phyloP scores from a whole-genome alignment of 2,329 filamentous ascomycete genomes.

The Microcyclosporella mali region DNA sequence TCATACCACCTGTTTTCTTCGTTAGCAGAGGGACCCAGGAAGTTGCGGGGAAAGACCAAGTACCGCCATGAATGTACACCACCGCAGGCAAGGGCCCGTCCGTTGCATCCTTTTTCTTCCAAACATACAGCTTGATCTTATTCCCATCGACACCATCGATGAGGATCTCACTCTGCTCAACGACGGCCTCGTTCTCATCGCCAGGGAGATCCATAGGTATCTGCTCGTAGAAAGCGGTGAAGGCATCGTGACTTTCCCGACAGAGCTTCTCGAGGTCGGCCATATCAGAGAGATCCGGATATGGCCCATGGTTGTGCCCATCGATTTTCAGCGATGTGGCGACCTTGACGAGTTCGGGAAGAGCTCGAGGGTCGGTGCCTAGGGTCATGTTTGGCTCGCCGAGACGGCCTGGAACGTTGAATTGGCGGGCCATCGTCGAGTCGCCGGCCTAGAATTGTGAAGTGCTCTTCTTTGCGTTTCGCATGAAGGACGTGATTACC shows the following conservation, averaged over 20 bases:
- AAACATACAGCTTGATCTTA: constrained; percentile 21
- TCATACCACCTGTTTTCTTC: constrained; percentile 29
- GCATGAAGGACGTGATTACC: too few species aligned
- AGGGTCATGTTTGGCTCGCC: constrained; percentile 16
- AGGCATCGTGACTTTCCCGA: constrained; percentile 7
- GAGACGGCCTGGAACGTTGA: constrained; percentile 18
- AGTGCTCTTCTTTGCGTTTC: too few species aligned
- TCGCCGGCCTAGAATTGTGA: too few species aligned
- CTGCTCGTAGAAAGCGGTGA: constrained; percentile 67
- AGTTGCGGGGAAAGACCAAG: too few species aligned
- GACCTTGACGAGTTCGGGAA: constrained; percentile 15
- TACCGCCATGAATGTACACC: constrained; percentile 26
- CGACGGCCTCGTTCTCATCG: constrained; percentile 14
- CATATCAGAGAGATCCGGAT: not conserved
- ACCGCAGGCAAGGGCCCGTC: constrained; percentile 19
- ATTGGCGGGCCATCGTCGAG: too few species aligned
- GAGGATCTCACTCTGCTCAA: constrained; percentile 10
- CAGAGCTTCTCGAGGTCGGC: not conserved
- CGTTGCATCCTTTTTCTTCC: constrained; percentile 7
- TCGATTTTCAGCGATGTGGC: constrained; percentile 5
- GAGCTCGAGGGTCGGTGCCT: constrained; percentile 18
- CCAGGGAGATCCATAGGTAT: constrained; percentile 57
- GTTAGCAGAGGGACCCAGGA: not conserved
- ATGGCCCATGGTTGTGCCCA: constrained; percentile 3
- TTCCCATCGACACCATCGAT: constrained; percentile 21